Evolutionary conservation across 1,139 yeast genomes (phyloP).

Genomic region (Taphrina confusa): DNA sequence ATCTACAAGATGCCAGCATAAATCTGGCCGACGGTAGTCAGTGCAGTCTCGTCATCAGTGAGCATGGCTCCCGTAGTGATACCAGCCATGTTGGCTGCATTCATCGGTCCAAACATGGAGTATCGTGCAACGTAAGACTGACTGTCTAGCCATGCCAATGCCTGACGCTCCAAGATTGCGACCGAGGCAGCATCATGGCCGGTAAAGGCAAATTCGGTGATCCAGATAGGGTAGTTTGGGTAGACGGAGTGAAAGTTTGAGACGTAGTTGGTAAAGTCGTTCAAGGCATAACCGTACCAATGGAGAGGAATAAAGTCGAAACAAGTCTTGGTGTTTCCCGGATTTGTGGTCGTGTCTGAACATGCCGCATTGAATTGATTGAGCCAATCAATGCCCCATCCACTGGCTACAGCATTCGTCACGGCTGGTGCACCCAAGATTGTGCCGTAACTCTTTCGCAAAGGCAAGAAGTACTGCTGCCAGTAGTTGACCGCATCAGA

Average conservation of each 20-base stretch:
- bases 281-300: constrained; percentile 27
- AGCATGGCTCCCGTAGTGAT: constrained; percentile 23
- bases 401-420: constrained; percentile 20
- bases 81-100: constrained; percentile 30
- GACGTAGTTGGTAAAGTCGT: constrained; percentile 21
- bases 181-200: constrained; percentile 15
- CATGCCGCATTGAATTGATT: constrained; percentile 31
- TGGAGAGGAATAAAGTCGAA: constrained; percentile 29
- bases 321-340: constrained; percentile 7
- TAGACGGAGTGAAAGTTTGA: constrained; percentile 16
- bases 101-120: constrained; percentile 36
- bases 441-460: constrained; percentile 18
- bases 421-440: constrained; percentile 34
- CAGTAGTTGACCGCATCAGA: constrained; percentile 30
- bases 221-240: constrained; percentile 28
- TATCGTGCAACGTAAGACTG: constrained; percentile 30
- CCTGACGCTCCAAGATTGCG: constrained; percentile 4
- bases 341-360: constrained; percentile 11
- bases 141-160: constrained; percentile 32
- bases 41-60: constrained; percentile 1
- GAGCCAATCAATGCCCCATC: constrained; percentile 35
- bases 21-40: constrained; percentile 18
- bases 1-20: too few species aligned
- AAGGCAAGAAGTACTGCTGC: constrained; percentile 30
- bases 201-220: constrained; percentile 31